Evolutionary conservation across 768 basidiomycete species (phyloP).

Genomic region (Rhizopogon sp.): DNA sequence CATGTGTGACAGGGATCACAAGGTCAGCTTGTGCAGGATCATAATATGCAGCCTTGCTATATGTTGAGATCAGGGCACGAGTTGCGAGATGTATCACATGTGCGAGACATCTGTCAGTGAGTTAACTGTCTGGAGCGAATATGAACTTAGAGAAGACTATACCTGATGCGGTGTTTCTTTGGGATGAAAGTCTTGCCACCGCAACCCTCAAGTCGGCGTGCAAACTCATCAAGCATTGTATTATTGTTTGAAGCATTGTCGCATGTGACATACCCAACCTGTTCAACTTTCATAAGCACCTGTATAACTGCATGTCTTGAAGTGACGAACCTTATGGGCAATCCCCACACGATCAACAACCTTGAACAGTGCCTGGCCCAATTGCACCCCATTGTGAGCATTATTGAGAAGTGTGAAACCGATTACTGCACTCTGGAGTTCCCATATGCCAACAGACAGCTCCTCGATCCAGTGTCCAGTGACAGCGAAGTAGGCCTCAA

Average conservation of each 20-base stretch:
- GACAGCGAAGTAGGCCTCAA: conserved; percentile 12
- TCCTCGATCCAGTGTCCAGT: conserved; percentile 22
- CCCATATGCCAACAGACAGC: conserved; percentile 19
- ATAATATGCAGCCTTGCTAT: conserved; percentile 23
- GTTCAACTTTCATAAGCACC: too few species aligned
- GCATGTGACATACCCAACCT: conserved; percentile 33
- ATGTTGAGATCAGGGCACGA: conserved; percentile 22
- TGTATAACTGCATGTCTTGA: too few species aligned
- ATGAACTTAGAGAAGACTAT: too few species aligned
- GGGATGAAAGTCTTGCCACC: not conserved
- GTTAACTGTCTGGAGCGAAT: too few species aligned
- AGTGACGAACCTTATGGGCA: conserved; percentile 17
- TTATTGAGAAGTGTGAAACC: conserved; percentile 34
- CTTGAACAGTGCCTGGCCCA: conserved; percentile 34
- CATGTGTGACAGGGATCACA: not conserved
- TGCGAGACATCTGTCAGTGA: conserved; percentile 12
- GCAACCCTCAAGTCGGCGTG: not conserved
- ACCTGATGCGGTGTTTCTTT: conserved; percentile 6
- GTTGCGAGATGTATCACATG: conserved; percentile 31
- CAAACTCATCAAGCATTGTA: conserved; percentile 23
- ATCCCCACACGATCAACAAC: conserved; percentile 23
- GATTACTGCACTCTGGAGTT: conserved; percentile 25
- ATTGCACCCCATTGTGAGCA: conserved; percentile 29
- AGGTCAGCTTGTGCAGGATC: conserved; percentile 5
- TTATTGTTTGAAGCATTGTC: conserved; percentile 35